Evolutionary conservation across 805 yeast genomes (phyloP), one percentile per base, ranked within the genome.

Genomic region (Metschnikowia sp.): DNA sequence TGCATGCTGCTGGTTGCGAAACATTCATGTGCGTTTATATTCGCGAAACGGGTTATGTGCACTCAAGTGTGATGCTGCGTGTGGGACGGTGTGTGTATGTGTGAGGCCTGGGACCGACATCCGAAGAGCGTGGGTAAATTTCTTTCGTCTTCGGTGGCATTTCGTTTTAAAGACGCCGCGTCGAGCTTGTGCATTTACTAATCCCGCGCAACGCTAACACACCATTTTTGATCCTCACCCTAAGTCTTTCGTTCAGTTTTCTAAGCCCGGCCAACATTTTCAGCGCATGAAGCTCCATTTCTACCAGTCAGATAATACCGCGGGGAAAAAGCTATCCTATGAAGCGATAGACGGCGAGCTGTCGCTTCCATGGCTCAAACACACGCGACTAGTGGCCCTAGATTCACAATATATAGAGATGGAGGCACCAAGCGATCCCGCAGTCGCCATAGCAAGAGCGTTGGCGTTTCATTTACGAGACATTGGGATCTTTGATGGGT

Each of bases 401-500:
- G 53, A 51, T 35, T 43, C 44, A 26, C 45, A 44, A 18, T 44
- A 40, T 31, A 44, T 54, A 8, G 45, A 34, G 9, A 38, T 54
- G 46, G 56, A 54, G 39, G 39, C 53, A 2, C 48, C 54, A 7
- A 38, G 39, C 12, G 44, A 34, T 10, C 57, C 56, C 1, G 33
- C 38, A 5, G 54, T 54, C 8, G 49, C 46, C 19, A 31, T 55
- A 3, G 56, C 56, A 8, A 36, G 59, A 31, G 54, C 56, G 2
- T 44, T 55, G n/a, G 32, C 48, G 7, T 40, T 42, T 26, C 59
- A 54, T 29, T 36, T 55, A 32, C 30, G 50, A 26, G 38, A 45
- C 10, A 45, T 50, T 35, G 59, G 59, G 6, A 35, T 54, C 28
- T 44, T 55, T 9, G 56, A 53, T 22, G 56, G 51, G 9, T 53